Evolutionary conservation across 1,284 basidiomycete genomes (phyloP).

Genomic region (Puccinia horiana): DNA sequence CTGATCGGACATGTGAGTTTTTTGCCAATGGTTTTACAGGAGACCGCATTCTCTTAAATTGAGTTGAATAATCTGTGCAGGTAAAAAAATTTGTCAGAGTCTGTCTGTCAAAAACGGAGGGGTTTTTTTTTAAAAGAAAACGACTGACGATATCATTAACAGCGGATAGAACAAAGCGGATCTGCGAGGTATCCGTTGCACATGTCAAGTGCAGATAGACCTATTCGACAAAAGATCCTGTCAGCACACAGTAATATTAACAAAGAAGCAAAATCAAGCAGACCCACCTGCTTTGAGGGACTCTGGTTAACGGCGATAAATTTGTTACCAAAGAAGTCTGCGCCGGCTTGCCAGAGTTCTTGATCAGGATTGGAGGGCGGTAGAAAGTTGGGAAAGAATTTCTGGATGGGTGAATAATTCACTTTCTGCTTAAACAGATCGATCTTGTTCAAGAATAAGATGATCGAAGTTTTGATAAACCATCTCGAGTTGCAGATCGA

Average conservation of each 20-base stretch:
- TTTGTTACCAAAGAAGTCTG: constrained; percentile 56
- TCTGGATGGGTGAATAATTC: constrained; percentile 76
- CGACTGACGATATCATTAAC: constrained; percentile 63
- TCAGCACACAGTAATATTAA: not conserved
- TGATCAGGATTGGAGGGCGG: constrained; percentile 11
- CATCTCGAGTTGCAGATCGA: constrained; percentile 55
- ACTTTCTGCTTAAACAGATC: constrained; percentile 94
- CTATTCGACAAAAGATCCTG: not conserved
- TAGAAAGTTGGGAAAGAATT: constrained; percentile 75
- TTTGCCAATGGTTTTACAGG: constrained; percentile 61
- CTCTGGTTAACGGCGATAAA: constrained; percentile 56
- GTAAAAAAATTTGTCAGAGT: constrained; percentile 65
- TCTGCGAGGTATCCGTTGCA: constrained; percentile 63
- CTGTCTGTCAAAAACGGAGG: constrained; percentile 42
- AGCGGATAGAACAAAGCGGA: constrained; percentile 64
- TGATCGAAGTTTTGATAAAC: constrained; percentile 52
- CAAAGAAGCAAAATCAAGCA: not conserved
- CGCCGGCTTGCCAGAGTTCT: constrained; percentile 53
- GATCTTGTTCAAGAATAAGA: constrained; percentile 63
- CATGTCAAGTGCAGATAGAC: constrained; percentile 60
- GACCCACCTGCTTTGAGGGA: constrained; percentile 64
- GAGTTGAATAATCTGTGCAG: constrained; percentile 70
- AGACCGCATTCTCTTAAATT: constrained; percentile 82
- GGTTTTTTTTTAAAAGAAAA: constrained; percentile 56
- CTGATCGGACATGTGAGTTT: not conserved